Conservation (phyloP, 1,284 basidiomycete genomes). For the Naganishia sp. region DNA sequence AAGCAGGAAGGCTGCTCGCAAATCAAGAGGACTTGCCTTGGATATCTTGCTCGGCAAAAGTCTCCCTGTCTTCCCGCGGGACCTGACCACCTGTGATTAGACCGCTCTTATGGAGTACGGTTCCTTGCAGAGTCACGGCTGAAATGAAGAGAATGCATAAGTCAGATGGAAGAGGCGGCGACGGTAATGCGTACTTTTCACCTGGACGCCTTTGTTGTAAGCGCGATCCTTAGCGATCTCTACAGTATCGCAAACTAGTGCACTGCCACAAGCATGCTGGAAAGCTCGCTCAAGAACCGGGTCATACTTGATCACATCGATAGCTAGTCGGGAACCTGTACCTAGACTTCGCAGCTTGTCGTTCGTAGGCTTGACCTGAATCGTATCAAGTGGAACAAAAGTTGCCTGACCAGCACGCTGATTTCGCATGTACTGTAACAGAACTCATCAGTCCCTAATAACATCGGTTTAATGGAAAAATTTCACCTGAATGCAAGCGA, state of each 20-base stretch:
- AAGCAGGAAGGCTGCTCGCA: not conserved
- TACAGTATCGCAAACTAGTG: slow-evolving; percentile 92
- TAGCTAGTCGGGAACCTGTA: slow-evolving; percentile 85
- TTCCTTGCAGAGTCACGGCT: slow-evolving; percentile 97
- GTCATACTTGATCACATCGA: slow-evolving; percentile 91
- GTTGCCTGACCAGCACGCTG: slow-evolving; percentile 94
- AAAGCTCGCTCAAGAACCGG: slow-evolving; percentile 86
- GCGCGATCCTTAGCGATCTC: slow-evolving; percentile 86
- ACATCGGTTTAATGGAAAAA: not conserved
- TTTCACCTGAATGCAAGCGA: slow-evolving; percentile 88
- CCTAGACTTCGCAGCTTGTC: slow-evolving; percentile 92
- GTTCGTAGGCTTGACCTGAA: slow-evolving; percentile 88
- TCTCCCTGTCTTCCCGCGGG: slow-evolving; percentile 68
- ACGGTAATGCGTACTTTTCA: slow-evolving; percentile 71
- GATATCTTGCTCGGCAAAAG: slow-evolving; percentile 92
- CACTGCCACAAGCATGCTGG: slow-evolving; percentile 92
- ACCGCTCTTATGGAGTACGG: slow-evolving; percentile 95
- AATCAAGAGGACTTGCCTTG: slow-evolving; percentile 61
- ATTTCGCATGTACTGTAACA: slow-evolving; percentile 80
- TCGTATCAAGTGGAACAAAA: slow-evolving; percentile 95
- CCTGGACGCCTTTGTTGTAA: slow-evolving; percentile 91
- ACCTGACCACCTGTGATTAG: slow-evolving; percentile 93
- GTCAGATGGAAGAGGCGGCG: not conserved
- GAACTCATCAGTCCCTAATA: slow-evolving; percentile 10
- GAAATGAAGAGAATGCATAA: not conserved